Base-by-base conservation (phyloP, 2,329 filamentous ascomycete species). In the Cyphellophora attinorum region DNA sequence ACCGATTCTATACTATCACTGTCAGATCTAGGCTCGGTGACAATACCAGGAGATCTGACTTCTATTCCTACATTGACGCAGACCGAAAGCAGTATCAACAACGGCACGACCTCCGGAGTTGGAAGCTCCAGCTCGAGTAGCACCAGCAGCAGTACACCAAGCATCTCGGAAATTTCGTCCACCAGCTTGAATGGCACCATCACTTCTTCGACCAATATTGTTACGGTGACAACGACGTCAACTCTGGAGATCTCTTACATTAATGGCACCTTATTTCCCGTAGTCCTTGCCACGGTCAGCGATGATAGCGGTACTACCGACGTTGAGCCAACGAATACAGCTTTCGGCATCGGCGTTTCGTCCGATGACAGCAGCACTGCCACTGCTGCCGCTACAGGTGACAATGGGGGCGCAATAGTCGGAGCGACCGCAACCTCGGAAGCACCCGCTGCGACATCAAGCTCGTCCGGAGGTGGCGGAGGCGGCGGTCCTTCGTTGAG, bases 81-180 rank as follows among this genome's bases (percentile, higher is more conserved):
- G 8, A 25, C 21, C 8, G 21, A 8, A n/a, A 8, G 8, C n/a
- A 31, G 15, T 16, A 14, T 16, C 16, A 15, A 13, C 28, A 13
- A 11, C 93, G 72, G 28, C 17, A 35, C 42, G 25, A 12, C 27
- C 3, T 35, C 38, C 5, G 6, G 8, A 14, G 5, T 31, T 16
- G 38, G 27, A 23, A 12, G 29, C 4, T 25, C 35, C n/a, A 33
- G 27, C 11, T 39, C 33, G 8, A n/a, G 23, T 4, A 29, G 34
- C 13, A 19, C 35, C 5, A 16, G 18, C 6, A 12, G 23, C 5
- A 37, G 38, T 18, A 6, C 23, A n/a, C 14, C 6, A 16, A 34
- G 34, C 29, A 35, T 33, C 27, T 39, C 40, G 5, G 28, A 19
- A 13, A 15, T 25, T n/a, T 16, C 32, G 4, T 31, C 14, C 15